Conservation (phyloP, 106 monocot genomes). For the Triglochin maritima region DNA sequence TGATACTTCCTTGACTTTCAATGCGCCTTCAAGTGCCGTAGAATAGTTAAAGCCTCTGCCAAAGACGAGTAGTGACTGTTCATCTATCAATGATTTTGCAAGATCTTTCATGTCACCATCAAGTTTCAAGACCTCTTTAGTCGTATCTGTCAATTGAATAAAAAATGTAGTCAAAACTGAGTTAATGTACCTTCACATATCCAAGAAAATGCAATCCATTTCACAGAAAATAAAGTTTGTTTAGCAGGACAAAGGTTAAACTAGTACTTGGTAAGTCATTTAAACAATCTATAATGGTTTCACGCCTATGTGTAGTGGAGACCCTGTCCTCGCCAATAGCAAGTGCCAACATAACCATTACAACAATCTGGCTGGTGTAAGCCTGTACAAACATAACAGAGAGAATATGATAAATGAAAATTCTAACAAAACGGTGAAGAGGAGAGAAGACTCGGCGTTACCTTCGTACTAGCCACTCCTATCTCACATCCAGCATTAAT, state of each 20-base stretch:
- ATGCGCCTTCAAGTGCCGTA: slow-evolving; percentile 88
- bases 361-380: slow-evolving; percentile 94
- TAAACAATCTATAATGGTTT: slow-evolving; percentile 46
- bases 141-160: slow-evolving; percentile 33
- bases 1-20: slow-evolving; percentile 95
- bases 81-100: slow-evolving; percentile 59
- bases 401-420: slow-evolving; percentile 3
- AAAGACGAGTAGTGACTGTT: slow-evolving; percentile 80
- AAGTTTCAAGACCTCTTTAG: slow-evolving; percentile 64
- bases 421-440: background rate
- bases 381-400: slow-evolving; percentile 32
- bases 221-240: background rate
- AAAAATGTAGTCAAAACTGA: background rate
- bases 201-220: too few relatives aligned
- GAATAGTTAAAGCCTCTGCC: slow-evolving; percentile 96
- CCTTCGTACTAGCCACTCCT: slow-evolving; percentile 97
- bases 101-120: slow-evolving; percentile 80
- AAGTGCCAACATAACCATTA: slow-evolving; percentile 81
- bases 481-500: slow-evolving; percentile 99
- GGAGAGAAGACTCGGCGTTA: slow-evolving; percentile 9
- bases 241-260: background rate
- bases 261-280: slow-evolving; percentile 50
- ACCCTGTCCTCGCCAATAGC: slow-evolving; percentile 86
- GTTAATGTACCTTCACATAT: too few relatives aligned
- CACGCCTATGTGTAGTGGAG: slow-evolving; percentile 59